A percentile compares a stretch with the other conserved stretches of the same genome.
Conservation (phyloP, 2,329 filamentous ascomycete species). For the Huntiella bhutanensis region DNA sequence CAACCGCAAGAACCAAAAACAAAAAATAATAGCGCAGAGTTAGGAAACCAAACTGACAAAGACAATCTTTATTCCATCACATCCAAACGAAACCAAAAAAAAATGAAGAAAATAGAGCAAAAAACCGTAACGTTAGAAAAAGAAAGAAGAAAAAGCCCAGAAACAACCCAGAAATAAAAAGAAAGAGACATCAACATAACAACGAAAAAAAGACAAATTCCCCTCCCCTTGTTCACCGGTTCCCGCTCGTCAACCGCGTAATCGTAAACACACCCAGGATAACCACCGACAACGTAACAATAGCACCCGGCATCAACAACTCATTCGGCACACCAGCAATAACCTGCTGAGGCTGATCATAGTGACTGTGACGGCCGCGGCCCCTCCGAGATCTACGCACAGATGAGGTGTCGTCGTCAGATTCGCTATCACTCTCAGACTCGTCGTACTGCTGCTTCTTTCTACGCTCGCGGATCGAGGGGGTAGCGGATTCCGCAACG, state of each 20-base stretch:
- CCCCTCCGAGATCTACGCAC: slow-evolving; percentile 26
- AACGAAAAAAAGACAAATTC: slow-evolving; percentile 4
- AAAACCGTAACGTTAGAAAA: neutral
- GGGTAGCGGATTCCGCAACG: slow-evolving; percentile 29
- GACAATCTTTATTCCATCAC: neutral
- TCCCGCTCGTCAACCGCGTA: slow-evolving; percentile 39
- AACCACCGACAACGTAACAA: slow-evolving; percentile 85
- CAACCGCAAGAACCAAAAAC: neutral
- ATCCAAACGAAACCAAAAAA: neutral
- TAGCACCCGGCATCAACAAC: slow-evolving; percentile 75
- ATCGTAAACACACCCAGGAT: slow-evolving; percentile 88
- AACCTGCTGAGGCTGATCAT: slow-evolving; percentile 39
- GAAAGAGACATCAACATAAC: slow-evolving; percentile 1
- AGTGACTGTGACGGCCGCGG: slow-evolving; percentile 16
- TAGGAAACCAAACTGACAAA: neutral
- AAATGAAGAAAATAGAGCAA: slow-evolving; percentile 4
- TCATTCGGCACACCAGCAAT: slow-evolving; percentile 90
- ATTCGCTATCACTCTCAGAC: slow-evolving; percentile 41
- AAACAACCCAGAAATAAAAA: neutral
- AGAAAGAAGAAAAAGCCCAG: slow-evolving; percentile 6
- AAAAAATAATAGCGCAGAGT: neutral
- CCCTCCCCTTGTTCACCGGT: slow-evolving; percentile 21
- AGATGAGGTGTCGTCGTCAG: slow-evolving; percentile 30
- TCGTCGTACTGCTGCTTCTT: slow-evolving; percentile 22
- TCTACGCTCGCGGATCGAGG: slow-evolving; percentile 29